Conservation (phyloP, 192 early-diverging fungal species). For the Rhizophagus clarus region DNA sequence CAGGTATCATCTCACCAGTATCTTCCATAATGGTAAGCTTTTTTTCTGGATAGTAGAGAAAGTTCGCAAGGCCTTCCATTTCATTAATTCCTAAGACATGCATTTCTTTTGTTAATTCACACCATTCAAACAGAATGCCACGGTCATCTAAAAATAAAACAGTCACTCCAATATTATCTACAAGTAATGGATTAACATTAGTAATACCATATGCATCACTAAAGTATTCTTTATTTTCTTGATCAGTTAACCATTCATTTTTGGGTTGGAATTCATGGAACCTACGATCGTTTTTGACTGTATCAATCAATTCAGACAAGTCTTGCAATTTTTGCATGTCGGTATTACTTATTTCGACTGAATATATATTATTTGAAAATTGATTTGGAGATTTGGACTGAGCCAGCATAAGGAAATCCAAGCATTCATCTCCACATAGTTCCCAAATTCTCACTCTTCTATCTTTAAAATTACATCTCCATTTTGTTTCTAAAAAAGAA, state of each 20-base stretch:
- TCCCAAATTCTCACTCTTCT: too few species aligned
- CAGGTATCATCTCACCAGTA: neutral
- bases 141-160: neutral
- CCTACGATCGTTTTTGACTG: neutral
- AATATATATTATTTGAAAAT: neutral
- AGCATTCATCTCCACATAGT: too few species aligned
- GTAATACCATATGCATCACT: neutral
- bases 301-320: neutral
- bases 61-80: neutral
- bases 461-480: neutral
- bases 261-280: too few species aligned
- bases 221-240: neutral
- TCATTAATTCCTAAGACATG: neutral
- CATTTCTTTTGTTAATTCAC: neutral
- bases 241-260: too few species aligned
- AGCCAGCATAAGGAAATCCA: too few species aligned
- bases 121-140: too few species aligned
- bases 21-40: neutral
- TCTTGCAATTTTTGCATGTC: neutral
- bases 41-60: neutral
- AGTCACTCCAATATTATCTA: constrained; percentile 3
- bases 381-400: neutral
- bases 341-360: neutral
- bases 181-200: neutral
- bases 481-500: neutral